Base-by-base conservation (phyloP, 2,329 filamentous ascomycete genomes). In the Phyllosticta citrichinensis region DNA sequence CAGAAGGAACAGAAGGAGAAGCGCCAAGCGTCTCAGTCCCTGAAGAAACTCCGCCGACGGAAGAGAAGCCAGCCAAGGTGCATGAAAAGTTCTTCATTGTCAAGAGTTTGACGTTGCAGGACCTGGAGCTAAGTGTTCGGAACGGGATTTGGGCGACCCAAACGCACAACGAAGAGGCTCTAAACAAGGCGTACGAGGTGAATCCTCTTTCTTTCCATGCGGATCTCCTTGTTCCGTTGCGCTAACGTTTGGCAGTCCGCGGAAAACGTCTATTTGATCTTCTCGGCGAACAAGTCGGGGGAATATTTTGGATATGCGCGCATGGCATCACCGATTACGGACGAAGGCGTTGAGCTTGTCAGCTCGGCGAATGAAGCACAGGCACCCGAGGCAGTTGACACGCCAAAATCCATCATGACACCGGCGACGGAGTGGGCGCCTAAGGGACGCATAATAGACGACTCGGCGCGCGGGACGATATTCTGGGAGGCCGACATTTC, bases 221-320 rank as follows among this genome's bases (percentile, higher is more conserved):
- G 9, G 27, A 22, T 10, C 27, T 6, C 6, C 6, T 10, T 14
- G 24, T 20, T 12, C 19, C 8, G 27, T 5, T 40, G 17, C 33
- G 53, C 62, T 65, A 56, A 64, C 14, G 12, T 14, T 8, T 33
- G 62, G 56, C 63, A 96, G 91, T 78, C 80, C 10, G 84, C 86
- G 14, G 89, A 95, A 58, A 89, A 88, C 68, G 92, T 97, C 1
- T 97, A 92, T 69, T 79, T 97, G 30, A 84, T 97, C 14, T 97
- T 97, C 73, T 97, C 93, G 1, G 93, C 93, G 12, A 97, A 97
- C 74, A 97, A 97, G 70, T 97, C 93, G 0, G 93, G 93, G 12
- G 93, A 97, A 73, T 97, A 97, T 70, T 97, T 94, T 75, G 93
- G 93, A 20, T 97, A 96, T 69, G 93, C 92, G 20, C 85, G 88